These are phyloP conservation scores for Glutinoglossum americanum DNA, from an alignment of 495 filamentous ascomycete species.

Conservation along the genomic window DNA sequence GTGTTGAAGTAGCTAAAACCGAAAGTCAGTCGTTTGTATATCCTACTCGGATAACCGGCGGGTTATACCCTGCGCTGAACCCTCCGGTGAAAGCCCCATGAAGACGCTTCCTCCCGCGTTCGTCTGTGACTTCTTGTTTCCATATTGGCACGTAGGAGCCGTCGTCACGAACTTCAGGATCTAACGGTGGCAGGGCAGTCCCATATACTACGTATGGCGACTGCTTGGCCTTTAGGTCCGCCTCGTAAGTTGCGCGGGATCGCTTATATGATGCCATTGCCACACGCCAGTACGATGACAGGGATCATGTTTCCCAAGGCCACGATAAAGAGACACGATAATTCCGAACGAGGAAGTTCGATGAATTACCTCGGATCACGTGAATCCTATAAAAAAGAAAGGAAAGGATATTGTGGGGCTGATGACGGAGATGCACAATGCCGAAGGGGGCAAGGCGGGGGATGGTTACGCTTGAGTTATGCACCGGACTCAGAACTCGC, in stretches of 20 bases:
- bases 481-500: no score
- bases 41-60: conserved; percentile 8
- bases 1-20: conserved; percentile 75
- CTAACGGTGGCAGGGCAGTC: conserved; percentile 63
- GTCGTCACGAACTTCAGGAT: conserved; percentile 65
- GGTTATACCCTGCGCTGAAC: conserved; percentile 72
- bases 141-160: conserved; percentile 84
- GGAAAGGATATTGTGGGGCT: no score
- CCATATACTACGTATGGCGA: conserved; percentile 70
- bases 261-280: conserved; percentile 46
- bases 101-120: conserved; percentile 71
- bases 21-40: conserved; percentile 15
- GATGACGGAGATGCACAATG: no score
- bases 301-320: not conserved
- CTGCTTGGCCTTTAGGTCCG: conserved; percentile 48
- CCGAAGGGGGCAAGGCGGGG: no score
- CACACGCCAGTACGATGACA: not conserved
- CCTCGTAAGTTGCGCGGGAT: conserved; percentile 53
- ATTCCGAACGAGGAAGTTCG: no score
- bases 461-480: no score
- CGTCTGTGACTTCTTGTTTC: conserved; percentile 95
- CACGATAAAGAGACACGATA: not conserved
- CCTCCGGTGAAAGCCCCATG: conserved; percentile 96
- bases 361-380: no score
- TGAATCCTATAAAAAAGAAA: no score